Evolutionary conservation across 768 basidiomycete species (phyloP).

Genomic region (Pleurotus salmoneostramineus): DNA sequence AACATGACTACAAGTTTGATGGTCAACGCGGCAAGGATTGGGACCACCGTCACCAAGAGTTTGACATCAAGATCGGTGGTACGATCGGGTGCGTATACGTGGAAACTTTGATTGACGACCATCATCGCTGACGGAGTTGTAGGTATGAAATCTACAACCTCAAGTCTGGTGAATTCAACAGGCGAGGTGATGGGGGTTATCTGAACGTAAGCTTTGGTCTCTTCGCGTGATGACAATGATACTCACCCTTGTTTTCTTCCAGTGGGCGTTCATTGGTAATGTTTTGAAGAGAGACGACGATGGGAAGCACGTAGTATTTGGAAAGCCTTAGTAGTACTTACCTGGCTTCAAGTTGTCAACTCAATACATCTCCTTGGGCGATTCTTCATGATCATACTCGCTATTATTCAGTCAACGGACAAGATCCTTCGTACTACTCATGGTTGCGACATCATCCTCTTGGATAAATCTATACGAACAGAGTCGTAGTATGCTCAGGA

Average conservation of each 20-base stretch:
- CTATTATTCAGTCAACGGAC: too few relatives aligned
- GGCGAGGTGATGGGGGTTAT: not conserved
- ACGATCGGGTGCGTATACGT: conserved; percentile 7
- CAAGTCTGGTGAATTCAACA: not conserved
- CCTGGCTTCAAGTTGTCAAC: too few relatives aligned
- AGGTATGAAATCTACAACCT: not conserved
- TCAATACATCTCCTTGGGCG: too few relatives aligned
- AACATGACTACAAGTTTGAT: conserved; percentile 2
- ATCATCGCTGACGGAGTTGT: not conserved
- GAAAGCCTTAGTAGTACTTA: not conserved
- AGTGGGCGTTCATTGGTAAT: not conserved
- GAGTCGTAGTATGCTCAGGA: too few relatives aligned
- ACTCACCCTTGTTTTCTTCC: not conserved
- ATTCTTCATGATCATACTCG: too few relatives aligned
- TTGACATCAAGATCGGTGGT: conserved; percentile 9
- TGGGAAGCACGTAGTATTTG: not conserved
- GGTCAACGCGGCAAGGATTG: conserved; percentile 7
- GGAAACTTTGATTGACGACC: not conserved
- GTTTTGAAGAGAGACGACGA: not conserved
- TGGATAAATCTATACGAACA: too few relatives aligned
- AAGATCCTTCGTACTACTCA: too few relatives aligned
- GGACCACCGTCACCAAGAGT: conserved; percentile 12
- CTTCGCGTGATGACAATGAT: not conserved
- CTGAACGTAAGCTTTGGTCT: not conserved
- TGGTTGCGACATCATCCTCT: too few relatives aligned